Conservation (phyloP, 352 stramenopile species). For the Globisporangium mamillatum region DNA sequence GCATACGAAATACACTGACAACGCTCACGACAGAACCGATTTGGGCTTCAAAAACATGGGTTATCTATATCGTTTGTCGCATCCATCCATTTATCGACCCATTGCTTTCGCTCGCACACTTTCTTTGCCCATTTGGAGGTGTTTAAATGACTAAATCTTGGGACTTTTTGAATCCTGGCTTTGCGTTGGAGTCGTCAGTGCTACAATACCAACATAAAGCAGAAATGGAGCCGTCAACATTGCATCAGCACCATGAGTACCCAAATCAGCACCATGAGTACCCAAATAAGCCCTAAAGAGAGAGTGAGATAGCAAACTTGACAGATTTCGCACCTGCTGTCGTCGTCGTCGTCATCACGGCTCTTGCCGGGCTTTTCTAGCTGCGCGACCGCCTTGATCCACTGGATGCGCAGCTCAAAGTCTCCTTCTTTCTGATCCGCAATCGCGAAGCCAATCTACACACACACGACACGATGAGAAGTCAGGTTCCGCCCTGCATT, state of each 20-base stretch:
- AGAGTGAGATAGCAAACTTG: neutral
- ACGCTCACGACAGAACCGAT: neutral
- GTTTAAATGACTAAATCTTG: conserved; percentile 63
- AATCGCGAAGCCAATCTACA: conserved; percentile 79
- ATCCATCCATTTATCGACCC: neutral
- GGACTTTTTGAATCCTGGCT: conserved; percentile 52
- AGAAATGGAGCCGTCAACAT: neutral
- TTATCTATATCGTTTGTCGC: neutral
- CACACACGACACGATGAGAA: neutral
- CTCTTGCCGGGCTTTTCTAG: conserved; percentile 33
- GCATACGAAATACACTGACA: neutral
- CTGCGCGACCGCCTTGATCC: conserved; percentile 82
- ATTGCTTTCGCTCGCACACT: neutral
- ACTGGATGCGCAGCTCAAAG: conserved; percentile 81
- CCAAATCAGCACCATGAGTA: neutral
- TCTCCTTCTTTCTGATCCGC: conserved; percentile 84
- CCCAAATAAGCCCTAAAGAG: neutral
- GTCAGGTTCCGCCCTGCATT: neutral
- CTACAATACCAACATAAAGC: conserved; percentile 3
- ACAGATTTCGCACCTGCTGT: conserved; percentile 14
- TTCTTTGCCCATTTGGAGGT: neutral
- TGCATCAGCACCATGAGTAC: neutral
- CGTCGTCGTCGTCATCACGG: conserved; percentile 26
- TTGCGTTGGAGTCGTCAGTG: conserved; percentile 31
- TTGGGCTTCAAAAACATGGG: neutral